A percentile compares a stretch with the other conserved stretches of the same genome.
Evolutionary conservation across 805 yeast species (phyloP).

Genomic region (Candida incommunis): DNA sequence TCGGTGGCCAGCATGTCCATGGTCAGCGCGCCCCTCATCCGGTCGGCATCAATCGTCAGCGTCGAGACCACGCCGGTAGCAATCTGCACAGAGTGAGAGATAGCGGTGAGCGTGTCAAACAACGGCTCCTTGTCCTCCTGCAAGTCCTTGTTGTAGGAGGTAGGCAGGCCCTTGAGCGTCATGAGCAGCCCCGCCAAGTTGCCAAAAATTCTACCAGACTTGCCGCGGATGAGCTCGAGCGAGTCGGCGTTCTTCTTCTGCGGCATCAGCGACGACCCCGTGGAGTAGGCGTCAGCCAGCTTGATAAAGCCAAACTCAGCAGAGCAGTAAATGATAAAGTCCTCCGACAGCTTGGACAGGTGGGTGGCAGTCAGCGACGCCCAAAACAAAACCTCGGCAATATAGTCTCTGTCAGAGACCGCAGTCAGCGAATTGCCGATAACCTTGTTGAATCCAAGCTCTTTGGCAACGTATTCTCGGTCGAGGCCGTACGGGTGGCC

Average conservation of each 20-base stretch:
- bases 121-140: constrained; percentile 99
- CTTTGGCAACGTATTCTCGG: constrained; percentile 73
- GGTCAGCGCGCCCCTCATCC: constrained; percentile 78
- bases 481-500: constrained; percentile 99
- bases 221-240: constrained; percentile 87
- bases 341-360: constrained; percentile 87
- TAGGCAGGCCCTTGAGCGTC: constrained; percentile 94
- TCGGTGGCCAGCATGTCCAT: constrained; percentile 99
- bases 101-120: constrained; percentile 79
- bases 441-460: constrained; percentile 66
- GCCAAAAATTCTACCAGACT: constrained; percentile 95
- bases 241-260: constrained; percentile 98
- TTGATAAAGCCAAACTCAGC: constrained; percentile 94
- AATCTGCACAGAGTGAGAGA: constrained; percentile 83
- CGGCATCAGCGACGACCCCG: constrained; percentile 98
- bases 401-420: constrained; percentile 94
- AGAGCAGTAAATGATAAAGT: constrained; percentile 86
- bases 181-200: constrained; percentile 89
- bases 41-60: constrained; percentile 50
- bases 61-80: constrained; percentile 96
- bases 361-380: constrained; percentile 89
- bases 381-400: constrained; percentile 94
- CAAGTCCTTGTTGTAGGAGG: constrained; percentile 95
- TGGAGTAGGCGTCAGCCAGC: constrained; percentile 94
- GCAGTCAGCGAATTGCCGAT: constrained; percentile 96